phyloP scores from a whole-genome alignment of 2,329 filamentous ascomycete genomes.

The Monilinia polystroma region DNA sequence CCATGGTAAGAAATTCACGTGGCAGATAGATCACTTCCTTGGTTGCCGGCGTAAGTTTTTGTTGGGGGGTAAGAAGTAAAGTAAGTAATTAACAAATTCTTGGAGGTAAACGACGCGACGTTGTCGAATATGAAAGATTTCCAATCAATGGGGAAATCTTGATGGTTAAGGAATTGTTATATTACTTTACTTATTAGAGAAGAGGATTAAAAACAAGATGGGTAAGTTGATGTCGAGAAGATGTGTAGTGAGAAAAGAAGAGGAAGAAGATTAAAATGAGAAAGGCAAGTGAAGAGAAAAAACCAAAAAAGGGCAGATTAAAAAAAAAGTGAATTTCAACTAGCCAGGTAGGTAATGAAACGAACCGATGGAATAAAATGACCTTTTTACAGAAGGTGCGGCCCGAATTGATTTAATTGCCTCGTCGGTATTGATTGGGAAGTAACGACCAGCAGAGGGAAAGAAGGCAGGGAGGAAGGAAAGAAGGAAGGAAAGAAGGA shows the following conservation, averaged over 20 bases:
- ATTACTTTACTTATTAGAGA: neutral
- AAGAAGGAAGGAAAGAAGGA: too few species aligned
- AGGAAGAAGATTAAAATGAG: conserved; percentile 7
- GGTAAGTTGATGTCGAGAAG: conserved; percentile 20
- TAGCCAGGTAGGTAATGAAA: neutral
- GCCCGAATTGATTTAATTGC: conserved; percentile 3
- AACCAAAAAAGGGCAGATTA: too few species aligned
- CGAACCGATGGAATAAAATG: neutral
- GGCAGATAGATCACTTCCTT: neutral
- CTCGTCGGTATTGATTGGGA: neutral
- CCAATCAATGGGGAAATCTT: conserved; percentile 1
- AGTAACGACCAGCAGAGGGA: neutral
- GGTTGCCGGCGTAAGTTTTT: neutral
- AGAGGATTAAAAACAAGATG: conserved; percentile 12
- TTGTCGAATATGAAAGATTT: conserved; percentile 20
- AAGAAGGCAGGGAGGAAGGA: too few species aligned
- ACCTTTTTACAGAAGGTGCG: conserved; percentile 8
- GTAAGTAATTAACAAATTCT: conserved; percentile 12
- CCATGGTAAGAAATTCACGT: neutral
- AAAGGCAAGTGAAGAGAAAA: neutral
- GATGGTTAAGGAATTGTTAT: neutral
- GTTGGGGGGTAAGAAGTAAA: conserved; percentile 9
- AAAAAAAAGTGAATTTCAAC: conserved; percentile 2
- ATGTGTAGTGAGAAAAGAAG: conserved; percentile 6
- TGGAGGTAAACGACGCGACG: conserved; percentile 14